Evolutionary conservation across 2,329 filamentous ascomycete genomes (phyloP).

Genomic region (Talaromyces sp.): DNA sequence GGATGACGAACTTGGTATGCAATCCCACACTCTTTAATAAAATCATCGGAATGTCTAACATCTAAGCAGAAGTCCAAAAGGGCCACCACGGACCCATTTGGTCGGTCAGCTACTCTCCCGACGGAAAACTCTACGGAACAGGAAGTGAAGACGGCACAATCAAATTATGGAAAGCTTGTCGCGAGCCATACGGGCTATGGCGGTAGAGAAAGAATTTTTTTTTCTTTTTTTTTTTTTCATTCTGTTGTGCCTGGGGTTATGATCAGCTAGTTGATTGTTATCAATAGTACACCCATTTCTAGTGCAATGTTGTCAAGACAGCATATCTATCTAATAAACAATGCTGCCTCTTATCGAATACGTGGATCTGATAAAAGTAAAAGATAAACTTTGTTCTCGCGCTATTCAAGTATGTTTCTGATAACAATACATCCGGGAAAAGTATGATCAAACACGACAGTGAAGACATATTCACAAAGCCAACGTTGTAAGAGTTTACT

Average conservation of each 20-base stretch:
- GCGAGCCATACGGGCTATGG: constrained; percentile 62
- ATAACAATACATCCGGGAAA: not conserved
- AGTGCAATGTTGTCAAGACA: not conserved
- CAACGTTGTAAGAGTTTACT: constrained; percentile 33
- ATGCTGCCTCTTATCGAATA: not conserved
- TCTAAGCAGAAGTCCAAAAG: constrained; percentile 72
- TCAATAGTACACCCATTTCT: not conserved
- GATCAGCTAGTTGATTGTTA: not conserved
- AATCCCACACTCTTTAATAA: not conserved
- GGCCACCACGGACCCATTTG: constrained; percentile 97
- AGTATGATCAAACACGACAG: not conserved
- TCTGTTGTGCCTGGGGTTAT: too few species aligned
- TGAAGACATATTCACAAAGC: not conserved
- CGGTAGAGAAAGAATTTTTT: constrained; percentile 32
- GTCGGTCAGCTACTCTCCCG: constrained; percentile 90
- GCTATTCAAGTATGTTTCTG: not conserved
- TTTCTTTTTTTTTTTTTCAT: not conserved
- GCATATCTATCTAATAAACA: not conserved
- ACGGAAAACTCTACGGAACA: constrained; percentile 93
- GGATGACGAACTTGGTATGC: constrained; percentile 66
- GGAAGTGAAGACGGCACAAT: constrained; percentile 97
- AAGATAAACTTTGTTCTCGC: not conserved
- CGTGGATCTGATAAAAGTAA: not conserved
- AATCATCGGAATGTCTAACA: constrained; percentile 15
- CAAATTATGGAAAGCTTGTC: constrained; percentile 74